Conservation (phyloP, 495 filamentous ascomycete species). For the Neurospora sp. region DNA sequence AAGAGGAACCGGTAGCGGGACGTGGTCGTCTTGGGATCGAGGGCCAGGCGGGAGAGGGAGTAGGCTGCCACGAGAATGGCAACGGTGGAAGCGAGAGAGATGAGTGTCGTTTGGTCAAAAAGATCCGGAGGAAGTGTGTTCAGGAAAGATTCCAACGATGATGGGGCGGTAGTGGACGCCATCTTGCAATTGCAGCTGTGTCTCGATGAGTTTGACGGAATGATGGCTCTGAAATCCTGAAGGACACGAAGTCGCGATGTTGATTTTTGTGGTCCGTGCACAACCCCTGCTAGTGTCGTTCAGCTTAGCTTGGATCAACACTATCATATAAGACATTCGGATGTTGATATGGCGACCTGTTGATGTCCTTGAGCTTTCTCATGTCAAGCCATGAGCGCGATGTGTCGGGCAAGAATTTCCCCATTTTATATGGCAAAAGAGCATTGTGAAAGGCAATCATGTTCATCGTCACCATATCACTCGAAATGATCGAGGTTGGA, state of each 20-base stretch:
- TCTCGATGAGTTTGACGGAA: neutral
- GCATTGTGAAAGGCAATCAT: neutral
- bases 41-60: conserved; percentile 30
- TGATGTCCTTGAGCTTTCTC: too few relatives aligned
- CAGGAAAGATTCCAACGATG: neutral
- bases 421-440: neutral
- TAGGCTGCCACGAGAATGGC: conserved; percentile 39
- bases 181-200: conserved; percentile 1
- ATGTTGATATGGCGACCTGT: neutral
- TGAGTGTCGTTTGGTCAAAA: conserved; percentile 43
- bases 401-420: fast-evolving
- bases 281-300: neutral
- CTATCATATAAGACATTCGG: neutral
- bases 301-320: neutral
- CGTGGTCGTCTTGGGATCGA: conserved; percentile 25
- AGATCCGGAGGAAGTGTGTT: conserved; percentile 29
- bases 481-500: neutral
- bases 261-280: neutral
- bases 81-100: conserved; percentile 41
- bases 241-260: neutral
- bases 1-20: conserved; percentile 57
- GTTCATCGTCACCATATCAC: neutral
- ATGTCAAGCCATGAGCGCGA: neutral
- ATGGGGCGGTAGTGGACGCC: conserved; percentile 9
- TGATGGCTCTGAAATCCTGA: neutral